These are phyloP conservation scores for Rhizophagus sp. DNA, from an alignment of 192 early-diverging fungal genomes.

Conservation along the genomic window DNA sequence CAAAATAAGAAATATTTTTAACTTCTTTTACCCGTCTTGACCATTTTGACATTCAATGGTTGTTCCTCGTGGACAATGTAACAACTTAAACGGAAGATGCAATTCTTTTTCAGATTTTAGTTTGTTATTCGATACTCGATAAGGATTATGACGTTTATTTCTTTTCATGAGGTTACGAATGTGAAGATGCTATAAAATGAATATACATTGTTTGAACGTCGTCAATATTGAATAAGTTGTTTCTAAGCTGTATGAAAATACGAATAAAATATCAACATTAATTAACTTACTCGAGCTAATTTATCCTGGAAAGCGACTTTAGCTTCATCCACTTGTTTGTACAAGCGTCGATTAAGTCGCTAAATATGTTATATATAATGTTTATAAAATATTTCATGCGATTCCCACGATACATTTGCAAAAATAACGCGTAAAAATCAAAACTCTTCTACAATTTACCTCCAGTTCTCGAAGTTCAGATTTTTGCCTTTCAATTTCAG, in stretches of 20 bases:
- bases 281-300: slow-evolving; percentile 10
- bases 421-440: neutral
- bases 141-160: neutral
- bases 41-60: neutral
- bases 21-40: slow-evolving; percentile 12
- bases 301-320: slow-evolving; percentile 8
- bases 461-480: slow-evolving; percentile 22
- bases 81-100: slow-evolving; percentile 15
- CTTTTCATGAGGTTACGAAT: slow-evolving; percentile 18
- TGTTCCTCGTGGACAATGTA: slow-evolving; percentile 21
- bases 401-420: neutral
- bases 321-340: neutral
- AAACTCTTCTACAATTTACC: slow-evolving; percentile 2
- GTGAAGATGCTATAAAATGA: slow-evolving; percentile 15
- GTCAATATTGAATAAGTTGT: too few relatives aligned
- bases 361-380: neutral
- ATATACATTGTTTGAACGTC: neutral
- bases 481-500: slow-evolving; percentile 29
- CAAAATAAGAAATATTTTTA: too few relatives aligned
- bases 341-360: slow-evolving; percentile 4
- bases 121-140: neutral
- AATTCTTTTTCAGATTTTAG: slow-evolving; percentile 18
- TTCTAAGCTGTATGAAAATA: too few relatives aligned
- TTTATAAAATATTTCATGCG: neutral
- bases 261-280: neutral